A percentile compares a stretch with the other conserved stretches of the same genome.
Conservation (phyloP, 1,284 basidiomycete species). For the Naganishia albida region DNA sequence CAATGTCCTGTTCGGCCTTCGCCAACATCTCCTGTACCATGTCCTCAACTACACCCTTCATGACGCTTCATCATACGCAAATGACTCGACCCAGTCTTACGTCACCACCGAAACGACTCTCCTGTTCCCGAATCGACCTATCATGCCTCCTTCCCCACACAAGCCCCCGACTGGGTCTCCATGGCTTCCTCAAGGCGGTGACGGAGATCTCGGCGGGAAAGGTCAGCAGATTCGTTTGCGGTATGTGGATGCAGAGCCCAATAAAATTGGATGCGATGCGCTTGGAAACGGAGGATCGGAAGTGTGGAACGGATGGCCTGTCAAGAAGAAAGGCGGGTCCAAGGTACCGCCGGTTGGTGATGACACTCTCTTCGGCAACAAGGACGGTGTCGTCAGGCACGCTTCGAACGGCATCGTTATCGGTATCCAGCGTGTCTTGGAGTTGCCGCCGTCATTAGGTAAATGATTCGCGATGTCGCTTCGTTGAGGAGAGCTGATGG, state of each 20-base stretch:
- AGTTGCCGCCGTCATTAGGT: constrained; percentile 76
- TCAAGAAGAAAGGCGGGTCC: background rate
- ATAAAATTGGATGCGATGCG: constrained; percentile 39
- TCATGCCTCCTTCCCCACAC: constrained; percentile 60
- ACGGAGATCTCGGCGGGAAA: constrained; percentile 67
- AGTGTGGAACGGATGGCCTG: constrained; percentile 24
- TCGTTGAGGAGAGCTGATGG: background rate
- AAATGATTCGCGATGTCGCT: constrained; percentile 39
- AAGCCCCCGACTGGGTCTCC: constrained; percentile 75
- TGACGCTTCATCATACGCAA: background rate
- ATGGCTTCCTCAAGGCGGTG: constrained; percentile 75
- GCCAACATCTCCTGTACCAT: constrained; percentile 94
- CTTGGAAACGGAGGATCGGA: constrained; percentile 60
- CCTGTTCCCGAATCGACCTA: constrained; percentile 63
- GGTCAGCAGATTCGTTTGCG: constrained; percentile 77
- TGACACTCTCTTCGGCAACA: background rate
- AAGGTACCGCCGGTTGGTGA: background rate
- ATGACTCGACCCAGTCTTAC: constrained; percentile 35
- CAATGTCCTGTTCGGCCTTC: constrained; percentile 79
- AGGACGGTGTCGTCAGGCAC: constrained; percentile 52
- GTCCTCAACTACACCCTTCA: constrained; percentile 79
- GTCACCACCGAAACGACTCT: constrained; percentile 61
- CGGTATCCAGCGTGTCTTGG: constrained; percentile 72
- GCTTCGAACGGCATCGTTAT: constrained; percentile 77
- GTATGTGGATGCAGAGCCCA: constrained; percentile 49